A percentile compares a stretch with the other conserved stretches of the same genome.
Conservation (phyloP, 345 rosid genomes). For the Camelina sativa region DNA sequence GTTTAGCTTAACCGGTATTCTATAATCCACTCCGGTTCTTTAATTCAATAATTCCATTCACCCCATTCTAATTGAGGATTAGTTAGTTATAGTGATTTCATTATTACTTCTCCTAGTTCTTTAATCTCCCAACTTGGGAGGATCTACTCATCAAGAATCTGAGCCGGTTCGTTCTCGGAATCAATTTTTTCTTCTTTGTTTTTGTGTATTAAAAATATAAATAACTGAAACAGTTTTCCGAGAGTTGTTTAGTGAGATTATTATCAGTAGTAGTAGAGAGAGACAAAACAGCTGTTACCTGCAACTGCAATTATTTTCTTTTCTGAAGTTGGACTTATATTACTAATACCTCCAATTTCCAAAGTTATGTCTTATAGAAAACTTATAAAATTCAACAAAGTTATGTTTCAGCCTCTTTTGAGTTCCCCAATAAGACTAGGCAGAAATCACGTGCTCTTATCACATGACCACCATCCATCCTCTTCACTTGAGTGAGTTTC, state of each 20-base stretch:
- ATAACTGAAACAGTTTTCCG: neutral
- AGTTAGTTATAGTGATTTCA: neutral
- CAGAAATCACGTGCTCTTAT: slow-evolving; percentile 46
- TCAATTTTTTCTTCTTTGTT: slow-evolving; percentile 3
- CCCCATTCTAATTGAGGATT: slow-evolving; percentile 5
- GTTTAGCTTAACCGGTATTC: slow-evolving; percentile 36
- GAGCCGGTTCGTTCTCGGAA: slow-evolving; percentile 27
- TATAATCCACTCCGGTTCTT: slow-evolving; percentile 25
- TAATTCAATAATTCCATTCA: too few species aligned
- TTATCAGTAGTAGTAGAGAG: slow-evolving; percentile 18
- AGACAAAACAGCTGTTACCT: slow-evolving; percentile 46
- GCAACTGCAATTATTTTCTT: slow-evolving; percentile 19
- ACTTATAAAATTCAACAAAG: slow-evolving; percentile 37
- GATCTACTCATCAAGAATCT: slow-evolving; percentile 33
- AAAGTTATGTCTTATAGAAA: slow-evolving; percentile 23
- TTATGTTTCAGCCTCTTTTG: slow-evolving; percentile 41
- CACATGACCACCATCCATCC: slow-evolving; percentile 48
- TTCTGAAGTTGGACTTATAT: slow-evolving; percentile 30
- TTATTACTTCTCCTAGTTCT: neutral
- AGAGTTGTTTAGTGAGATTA: too few species aligned
- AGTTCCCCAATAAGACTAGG: slow-evolving; percentile 44
- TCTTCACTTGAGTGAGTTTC: slow-evolving; percentile 5
- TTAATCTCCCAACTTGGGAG: slow-evolving; percentile 12
- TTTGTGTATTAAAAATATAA: neutral
- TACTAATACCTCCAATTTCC: slow-evolving; percentile 40